phyloP scores from a whole-genome alignment of 2,329 filamentous ascomycete genomes.

The Plectosphaerella sp. region DNA sequence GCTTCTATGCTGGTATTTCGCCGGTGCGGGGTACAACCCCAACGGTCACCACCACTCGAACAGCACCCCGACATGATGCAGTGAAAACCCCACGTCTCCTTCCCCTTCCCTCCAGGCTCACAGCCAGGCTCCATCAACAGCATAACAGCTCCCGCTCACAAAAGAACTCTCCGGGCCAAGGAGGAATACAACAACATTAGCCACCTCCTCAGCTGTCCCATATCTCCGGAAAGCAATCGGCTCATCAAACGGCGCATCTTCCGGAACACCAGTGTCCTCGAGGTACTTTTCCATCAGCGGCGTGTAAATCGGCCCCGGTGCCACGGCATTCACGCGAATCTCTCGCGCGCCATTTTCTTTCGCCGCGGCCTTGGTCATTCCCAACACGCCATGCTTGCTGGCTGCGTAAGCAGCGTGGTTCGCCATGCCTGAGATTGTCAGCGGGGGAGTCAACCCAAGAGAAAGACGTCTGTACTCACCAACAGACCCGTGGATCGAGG shows the following conservation, averaged over 20 bases:
- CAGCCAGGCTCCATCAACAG: slow-evolving; percentile 28
- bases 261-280: slow-evolving; percentile 11
- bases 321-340: slow-evolving; percentile 34
- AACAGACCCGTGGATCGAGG: slow-evolving; percentile 35
- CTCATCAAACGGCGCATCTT: slow-evolving; percentile 35
- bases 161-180: slow-evolving; percentile 33
- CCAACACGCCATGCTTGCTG: slow-evolving; percentile 30
- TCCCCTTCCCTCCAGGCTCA: too few relatives aligned
- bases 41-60: too few relatives aligned
- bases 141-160: slow-evolving; percentile 31
- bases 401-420: slow-evolving; percentile 27
- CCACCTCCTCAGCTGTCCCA: slow-evolving; percentile 39
- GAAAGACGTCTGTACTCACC: background rate
- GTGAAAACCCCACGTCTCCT: too few relatives aligned
- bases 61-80: too few relatives aligned
- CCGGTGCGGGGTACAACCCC: too few relatives aligned
- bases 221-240: slow-evolving; percentile 35
- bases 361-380: slow-evolving; percentile 26
- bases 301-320: slow-evolving; percentile 44
- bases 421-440: slow-evolving; percentile 19
- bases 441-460: slow-evolving; percentile 14
- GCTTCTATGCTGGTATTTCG: too few relatives aligned
- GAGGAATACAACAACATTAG: slow-evolving; percentile 33
- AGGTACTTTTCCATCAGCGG: slow-evolving; percentile 40
- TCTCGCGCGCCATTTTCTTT: slow-evolving; percentile 34